A percentile compares a stretch with the other conserved stretches of the same genome.
phyloP scores from a whole-genome alignment of 139 green algal species.

The Picochlorum sp. region DNA sequence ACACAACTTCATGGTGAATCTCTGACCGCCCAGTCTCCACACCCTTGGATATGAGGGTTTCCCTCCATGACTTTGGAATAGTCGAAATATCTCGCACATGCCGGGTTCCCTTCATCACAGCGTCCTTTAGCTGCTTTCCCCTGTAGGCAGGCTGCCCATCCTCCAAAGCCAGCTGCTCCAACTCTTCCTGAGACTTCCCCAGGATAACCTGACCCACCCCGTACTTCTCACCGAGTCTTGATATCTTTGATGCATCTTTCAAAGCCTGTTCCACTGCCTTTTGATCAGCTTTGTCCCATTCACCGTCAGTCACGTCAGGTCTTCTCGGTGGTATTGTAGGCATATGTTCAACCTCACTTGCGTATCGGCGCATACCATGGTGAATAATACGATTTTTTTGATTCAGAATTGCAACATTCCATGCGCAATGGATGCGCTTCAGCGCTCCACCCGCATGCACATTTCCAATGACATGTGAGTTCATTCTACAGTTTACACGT shows the following conservation, averaged over 20 bases:
- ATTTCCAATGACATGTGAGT: too few species aligned
- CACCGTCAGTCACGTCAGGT: conserved; percentile 33
- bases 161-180: conserved; percentile 39
- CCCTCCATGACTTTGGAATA: conserved; percentile 48
- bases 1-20: conserved; percentile 45
- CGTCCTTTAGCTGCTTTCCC: conserved; percentile 62
- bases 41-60: conserved; percentile 37
- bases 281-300: conserved; percentile 30
- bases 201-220: conserved; percentile 42
- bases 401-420: too few species aligned
- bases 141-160: conserved; percentile 46
- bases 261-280: conserved; percentile 29
- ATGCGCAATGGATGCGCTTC: too few species aligned
- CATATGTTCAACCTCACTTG: neutral
- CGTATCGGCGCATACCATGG: neutral
- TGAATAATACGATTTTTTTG: too few species aligned
- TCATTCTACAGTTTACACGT: too few species aligned
- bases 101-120: conserved; percentile 41
- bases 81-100: conserved; percentile 42
- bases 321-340: conserved; percentile 15
- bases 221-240: conserved; percentile 13
- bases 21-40: conserved; percentile 55
- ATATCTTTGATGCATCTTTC: conserved; percentile 24
- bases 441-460: too few species aligned
- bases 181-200: conserved; percentile 32